Percentiles rank a stretch among this genome's conserved stretches.
phyloP scores from a whole-genome alignment of 306 rosid species.

The Biancaea sappan region DNA sequence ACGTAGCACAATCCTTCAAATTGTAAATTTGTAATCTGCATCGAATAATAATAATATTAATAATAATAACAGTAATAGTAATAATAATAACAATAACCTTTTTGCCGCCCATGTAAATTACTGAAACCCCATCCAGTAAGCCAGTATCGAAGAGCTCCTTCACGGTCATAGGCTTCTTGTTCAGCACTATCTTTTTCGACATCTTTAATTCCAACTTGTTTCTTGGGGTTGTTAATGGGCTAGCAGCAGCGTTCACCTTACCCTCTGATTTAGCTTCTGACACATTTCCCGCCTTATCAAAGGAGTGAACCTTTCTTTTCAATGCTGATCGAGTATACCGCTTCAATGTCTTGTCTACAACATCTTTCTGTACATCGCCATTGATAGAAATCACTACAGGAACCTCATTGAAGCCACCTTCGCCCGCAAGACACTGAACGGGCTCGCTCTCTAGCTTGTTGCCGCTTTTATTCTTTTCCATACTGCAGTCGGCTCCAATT shows the following conservation, averaged over 20 bases:
- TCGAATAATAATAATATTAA: background rate
- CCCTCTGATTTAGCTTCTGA: conserved; percentile 40
- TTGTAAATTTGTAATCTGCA: conserved; percentile 11
- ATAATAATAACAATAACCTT: conserved; percentile 55
- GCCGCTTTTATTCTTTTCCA: conserved; percentile 5
- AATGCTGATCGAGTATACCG: conserved; percentile 52
- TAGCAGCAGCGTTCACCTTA: conserved; percentile 32
- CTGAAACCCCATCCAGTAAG: conserved; percentile 87
- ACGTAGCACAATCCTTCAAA: conserved; percentile 10
- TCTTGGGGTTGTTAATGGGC: conserved; percentile 41
- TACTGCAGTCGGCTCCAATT: conserved; percentile 5
- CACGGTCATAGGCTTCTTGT: conserved; percentile 69
- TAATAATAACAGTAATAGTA: background rate
- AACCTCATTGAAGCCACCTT: conserved; percentile 36
- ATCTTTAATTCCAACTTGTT: conserved; percentile 56
- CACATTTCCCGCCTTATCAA: conserved; percentile 10
- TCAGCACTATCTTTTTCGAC: conserved; percentile 56
- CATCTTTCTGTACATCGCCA: conserved; percentile 17
- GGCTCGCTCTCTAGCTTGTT: conserved; percentile 24
- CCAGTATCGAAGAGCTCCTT: conserved; percentile 94
- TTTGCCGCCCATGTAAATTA: conserved; percentile 83
- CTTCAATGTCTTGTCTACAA: conserved; percentile 36
- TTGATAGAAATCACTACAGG: conserved; percentile 7
- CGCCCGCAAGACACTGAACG: conserved; percentile 8
- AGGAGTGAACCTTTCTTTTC: conserved; percentile 35